These are phyloP conservation scores for Paraglomus brasilianum DNA, from an alignment of 192 early-diverging fungal species.

Conservation along the genomic window DNA sequence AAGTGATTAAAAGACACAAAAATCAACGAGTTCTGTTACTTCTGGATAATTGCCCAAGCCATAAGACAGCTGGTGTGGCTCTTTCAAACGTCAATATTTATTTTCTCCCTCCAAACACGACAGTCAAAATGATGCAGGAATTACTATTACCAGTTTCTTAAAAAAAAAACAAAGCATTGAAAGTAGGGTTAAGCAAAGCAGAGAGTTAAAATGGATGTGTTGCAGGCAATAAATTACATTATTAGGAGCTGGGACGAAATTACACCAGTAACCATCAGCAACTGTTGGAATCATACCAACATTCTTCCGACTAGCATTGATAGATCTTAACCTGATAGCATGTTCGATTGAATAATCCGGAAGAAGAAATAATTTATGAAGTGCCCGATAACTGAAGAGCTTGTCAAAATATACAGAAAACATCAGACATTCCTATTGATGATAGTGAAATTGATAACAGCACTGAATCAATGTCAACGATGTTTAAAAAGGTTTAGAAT, in stretches of 20 bases:
- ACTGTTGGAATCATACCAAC: not conserved
- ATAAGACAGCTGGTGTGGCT: not conserved
- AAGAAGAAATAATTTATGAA: too few species aligned
- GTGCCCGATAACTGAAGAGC: too few species aligned
- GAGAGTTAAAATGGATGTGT: conserved; percentile 13
- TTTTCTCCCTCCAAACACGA: conserved; percentile 26
- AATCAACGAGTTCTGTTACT: conserved; percentile 14
- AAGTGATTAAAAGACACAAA: not conserved
- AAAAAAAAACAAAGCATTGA: conserved; percentile 27
- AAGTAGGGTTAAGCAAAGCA: not conserved
- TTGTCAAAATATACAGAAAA: too few species aligned
- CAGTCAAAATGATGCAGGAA: conserved; percentile 25
- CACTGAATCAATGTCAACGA: too few species aligned
- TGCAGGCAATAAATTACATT: conserved; percentile 15
- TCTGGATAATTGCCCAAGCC: conserved; percentile 25
- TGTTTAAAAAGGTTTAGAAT: too few species aligned
- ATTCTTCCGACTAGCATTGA: not conserved
- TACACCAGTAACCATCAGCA: not conserved
- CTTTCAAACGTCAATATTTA: conserved; percentile 17
- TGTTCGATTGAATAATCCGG: too few species aligned
- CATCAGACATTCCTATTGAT: too few species aligned
- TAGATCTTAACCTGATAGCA: too few species aligned
- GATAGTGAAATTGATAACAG: too few species aligned
- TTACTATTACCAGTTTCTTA: conserved; percentile 25
- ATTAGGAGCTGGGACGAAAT: conserved; percentile 13